Base-by-base conservation (phyloP, 2,329 filamentous ascomycete genomes). In the Ophiocordyceps robertsii region DNA sequence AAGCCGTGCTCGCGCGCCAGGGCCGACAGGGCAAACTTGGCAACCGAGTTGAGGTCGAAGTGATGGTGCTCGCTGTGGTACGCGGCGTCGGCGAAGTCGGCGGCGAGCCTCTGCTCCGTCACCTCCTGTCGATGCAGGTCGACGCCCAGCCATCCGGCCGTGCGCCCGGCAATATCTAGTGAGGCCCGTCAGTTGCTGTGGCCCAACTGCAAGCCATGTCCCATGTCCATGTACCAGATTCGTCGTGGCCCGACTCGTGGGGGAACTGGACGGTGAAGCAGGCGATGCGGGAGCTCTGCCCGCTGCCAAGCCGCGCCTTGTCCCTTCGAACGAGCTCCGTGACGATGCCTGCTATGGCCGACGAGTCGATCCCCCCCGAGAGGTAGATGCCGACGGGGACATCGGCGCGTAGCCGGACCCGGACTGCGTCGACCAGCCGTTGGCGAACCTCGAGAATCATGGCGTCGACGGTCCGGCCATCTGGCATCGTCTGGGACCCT, bases 321-420 rank as follows among this genome's bases (percentile, higher is more conserved):
- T 69, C 56, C 39, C 70, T 60, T 33, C 63, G 59, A 16, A 67
- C 62, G 2, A 77, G 60, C 45, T 76, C 61, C 1, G 65, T 66
- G 2, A 70, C 66, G 49, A 78, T 75, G 3, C 75, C 74, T 9
- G 73, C 73, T 19, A 78, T 56, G 2, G 66, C 62, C 0, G 73
- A 76, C 0, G 71, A 75, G 51, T 78, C 74, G 40, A 78, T 66
- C 1, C 75, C 75, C 5, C 75, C 74, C 21, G 65, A 70, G 0
- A 78, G 57, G 44, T 73, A 77, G 40, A 79, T 59, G 2, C 70
- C 75, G 4, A 78, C 61, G 1, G 72, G 72, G 0, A 77, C 75
- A 51, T 79, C 75, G 2, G 74, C 73, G 13, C 67, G 62, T 9
- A 78, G 57, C 5, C 74, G 67, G 14, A 74, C 48, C 16, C 64